A percentile compares a stretch with the other conserved stretches of the same genome.
Evolutionary conservation across 805 yeast genomes (phyloP).

Genomic region (Schwanniomyces vanrijiae): DNA sequence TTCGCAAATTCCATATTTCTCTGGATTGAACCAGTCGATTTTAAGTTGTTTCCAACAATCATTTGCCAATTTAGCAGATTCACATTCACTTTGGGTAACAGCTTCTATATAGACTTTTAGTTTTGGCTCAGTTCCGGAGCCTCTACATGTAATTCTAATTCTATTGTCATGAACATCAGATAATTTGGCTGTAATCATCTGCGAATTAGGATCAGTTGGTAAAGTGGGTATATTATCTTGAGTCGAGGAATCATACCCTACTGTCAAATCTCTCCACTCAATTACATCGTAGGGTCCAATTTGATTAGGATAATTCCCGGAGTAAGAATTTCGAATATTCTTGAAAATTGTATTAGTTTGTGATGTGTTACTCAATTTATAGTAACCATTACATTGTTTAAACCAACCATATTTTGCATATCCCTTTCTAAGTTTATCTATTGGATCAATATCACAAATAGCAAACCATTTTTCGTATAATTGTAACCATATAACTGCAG

Average conservation of each 20-base stretch:
- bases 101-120: slow-evolving; percentile 91
- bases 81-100: slow-evolving; percentile 41
- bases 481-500: slow-evolving; percentile 73
- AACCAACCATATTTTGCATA: slow-evolving; percentile 72
- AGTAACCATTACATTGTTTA: slow-evolving; percentile 87
- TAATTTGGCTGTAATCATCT: slow-evolving; percentile 79
- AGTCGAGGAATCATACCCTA: slow-evolving; percentile 76
- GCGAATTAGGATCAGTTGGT: slow-evolving; percentile 72
- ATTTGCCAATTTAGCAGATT: slow-evolving; percentile 53
- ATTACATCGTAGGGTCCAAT: slow-evolving; percentile 61
- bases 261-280: slow-evolving; percentile 81
- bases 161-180: slow-evolving; percentile 8
- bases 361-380: slow-evolving; percentile 55
- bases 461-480: slow-evolving; percentile 56
- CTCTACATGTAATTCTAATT: slow-evolving; percentile 82
- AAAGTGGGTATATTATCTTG: slow-evolving; percentile 55
- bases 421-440: slow-evolving; percentile 56
- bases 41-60: slow-evolving; percentile 65
- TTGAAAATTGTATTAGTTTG: slow-evolving; percentile 57
- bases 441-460: slow-evolving; percentile 29
- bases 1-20: slow-evolving; percentile 35
- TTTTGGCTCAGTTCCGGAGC: slow-evolving; percentile 97
- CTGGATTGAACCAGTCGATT: slow-evolving; percentile 71
- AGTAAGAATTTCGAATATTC: slow-evolving; percentile 40
- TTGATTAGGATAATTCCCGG: slow-evolving; percentile 38